A percentile compares a stretch with the other conserved stretches of the same genome.
These are phyloP conservation scores for Phalaenopsis hybrid DNA, from an alignment of 116 monocot genomes.

Conservation along the genomic window DNA sequence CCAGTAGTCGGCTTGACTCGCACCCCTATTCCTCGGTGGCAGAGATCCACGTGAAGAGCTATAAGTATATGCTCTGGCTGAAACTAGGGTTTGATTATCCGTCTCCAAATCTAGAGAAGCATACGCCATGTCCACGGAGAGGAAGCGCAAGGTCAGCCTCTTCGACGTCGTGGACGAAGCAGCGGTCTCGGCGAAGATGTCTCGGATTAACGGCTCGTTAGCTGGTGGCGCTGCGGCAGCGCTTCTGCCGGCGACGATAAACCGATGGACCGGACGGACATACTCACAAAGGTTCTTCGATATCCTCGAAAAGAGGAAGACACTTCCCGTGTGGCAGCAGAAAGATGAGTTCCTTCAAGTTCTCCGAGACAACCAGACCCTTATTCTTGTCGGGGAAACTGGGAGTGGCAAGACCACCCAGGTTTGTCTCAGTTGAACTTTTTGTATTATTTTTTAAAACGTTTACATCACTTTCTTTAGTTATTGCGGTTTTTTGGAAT, in stretches of 20 bases:
- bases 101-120: background rate
- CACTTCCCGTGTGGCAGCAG: constrained; percentile 96
- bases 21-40: too few species aligned
- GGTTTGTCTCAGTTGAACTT: constrained; percentile 23
- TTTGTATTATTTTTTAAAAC: background rate
- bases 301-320: constrained; percentile 81
- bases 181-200: constrained; percentile 39
- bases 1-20: too few species aligned
- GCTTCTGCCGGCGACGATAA: constrained; percentile 19
- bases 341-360: constrained; percentile 77
- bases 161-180: constrained; percentile 72
- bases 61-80: background rate
- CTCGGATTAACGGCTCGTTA: constrained; percentile 19
- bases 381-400: constrained; percentile 89
- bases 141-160: constrained; percentile 93
- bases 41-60: too few species aligned
- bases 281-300: constrained; percentile 79
- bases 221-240: background rate
- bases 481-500: too few species aligned
- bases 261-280: constrained; percentile 71
- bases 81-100: constrained; percentile 1
- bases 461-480: background rate
- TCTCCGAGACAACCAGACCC: constrained; percentile 59
- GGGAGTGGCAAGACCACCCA: constrained; percentile 98
- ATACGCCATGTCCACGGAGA: constrained; percentile 57